Conservation (phyloP, 2,329 filamentous ascomycete species). For the Fusarium heterosporum region DNA sequence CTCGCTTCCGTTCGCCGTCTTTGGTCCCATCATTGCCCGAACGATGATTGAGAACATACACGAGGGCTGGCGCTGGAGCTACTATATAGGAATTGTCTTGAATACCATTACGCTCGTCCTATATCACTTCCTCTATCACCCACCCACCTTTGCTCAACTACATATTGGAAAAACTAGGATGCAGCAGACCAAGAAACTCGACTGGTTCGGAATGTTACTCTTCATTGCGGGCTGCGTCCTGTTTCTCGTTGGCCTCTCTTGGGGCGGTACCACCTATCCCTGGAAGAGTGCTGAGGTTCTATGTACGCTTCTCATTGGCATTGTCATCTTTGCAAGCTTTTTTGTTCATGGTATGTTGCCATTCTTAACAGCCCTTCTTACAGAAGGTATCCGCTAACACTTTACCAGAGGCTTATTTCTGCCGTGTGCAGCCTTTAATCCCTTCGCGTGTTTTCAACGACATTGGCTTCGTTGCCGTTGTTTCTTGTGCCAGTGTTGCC, state of each 20-base stretch:
- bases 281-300: slow-evolving; percentile 56
- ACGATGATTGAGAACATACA: slow-evolving; percentile 57
- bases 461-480: slow-evolving; percentile 54
- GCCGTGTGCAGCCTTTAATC: slow-evolving; percentile 55
- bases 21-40: slow-evolving; percentile 61
- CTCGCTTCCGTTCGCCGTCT: slow-evolving; percentile 56
- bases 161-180: slow-evolving; percentile 54
- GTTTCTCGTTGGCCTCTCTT: slow-evolving; percentile 58
- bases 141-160: slow-evolving; percentile 58
- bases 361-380: background rate
- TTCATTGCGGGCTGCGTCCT: slow-evolving; percentile 56
- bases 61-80: slow-evolving; percentile 62
- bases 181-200: slow-evolving; percentile 58
- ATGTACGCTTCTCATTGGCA: slow-evolving; percentile 54
- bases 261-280: slow-evolving; percentile 57
- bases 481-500: slow-evolving; percentile 54
- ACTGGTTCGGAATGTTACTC: slow-evolving; percentile 59
- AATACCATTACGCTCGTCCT: slow-evolving; percentile 54
- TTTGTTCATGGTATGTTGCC: slow-evolving; percentile 51
- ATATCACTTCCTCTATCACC: slow-evolving; percentile 60
- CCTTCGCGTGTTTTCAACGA: slow-evolving; percentile 58
- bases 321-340: slow-evolving; percentile 51
- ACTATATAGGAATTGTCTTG: slow-evolving; percentile 61
- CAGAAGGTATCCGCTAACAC: slow-evolving; percentile 2
- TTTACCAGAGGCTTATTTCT: slow-evolving; percentile 51